Base-by-base conservation (phyloP, 2,329 filamentous ascomycete species). In the Gnomoniopsis smithogilvyi region DNA sequence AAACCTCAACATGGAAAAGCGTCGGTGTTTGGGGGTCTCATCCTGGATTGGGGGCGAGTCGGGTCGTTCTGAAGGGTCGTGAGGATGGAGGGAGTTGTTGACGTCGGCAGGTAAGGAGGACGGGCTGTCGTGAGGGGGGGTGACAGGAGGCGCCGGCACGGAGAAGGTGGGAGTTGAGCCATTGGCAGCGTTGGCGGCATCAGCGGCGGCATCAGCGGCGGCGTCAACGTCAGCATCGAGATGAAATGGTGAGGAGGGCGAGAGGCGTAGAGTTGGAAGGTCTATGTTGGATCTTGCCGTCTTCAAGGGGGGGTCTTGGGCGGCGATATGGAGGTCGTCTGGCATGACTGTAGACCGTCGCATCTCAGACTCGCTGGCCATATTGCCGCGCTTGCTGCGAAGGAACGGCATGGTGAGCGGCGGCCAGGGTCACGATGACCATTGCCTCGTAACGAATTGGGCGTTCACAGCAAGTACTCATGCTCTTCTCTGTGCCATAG, bases 1-100 rank as follows among this genome's bases (percentile, higher is more conserved):
- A 72, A 95, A 92, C 69, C 89, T 88, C 75, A 96, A 78, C 73
- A 96, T 78, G 58, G 83, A 87, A 70, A 88, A 88, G 62, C 85
- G 82, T 61, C 80, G 81, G 66, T 85, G 80, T 67, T 81, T 86
- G 36, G 75, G 74, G 34, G 74, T 78, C 67, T 85, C 79, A 52
- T 83, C 81, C 65, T 84, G 80, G 56, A 80, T 71, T 15, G 80
- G 77, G 26, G 82, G 82, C 14, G 78, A 79, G 38, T 73, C 74
- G 14, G 80, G 76, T 38, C 78, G 74, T 63, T 65, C 63, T 50
- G 62, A 60, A 45, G 62, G 62, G 45, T 67, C 63, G 61, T 62
- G 61, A 49, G 68, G 65, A 34, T 64, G 60, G 26, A 62, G 59
- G 33, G 26, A 30, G 26, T 65, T 61, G 56, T 62, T 62, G 46